These are phyloP conservation scores for Clarireedia sp. DNA, from an alignment of 2,329 filamentous ascomycete species.

Conservation along the genomic window DNA sequence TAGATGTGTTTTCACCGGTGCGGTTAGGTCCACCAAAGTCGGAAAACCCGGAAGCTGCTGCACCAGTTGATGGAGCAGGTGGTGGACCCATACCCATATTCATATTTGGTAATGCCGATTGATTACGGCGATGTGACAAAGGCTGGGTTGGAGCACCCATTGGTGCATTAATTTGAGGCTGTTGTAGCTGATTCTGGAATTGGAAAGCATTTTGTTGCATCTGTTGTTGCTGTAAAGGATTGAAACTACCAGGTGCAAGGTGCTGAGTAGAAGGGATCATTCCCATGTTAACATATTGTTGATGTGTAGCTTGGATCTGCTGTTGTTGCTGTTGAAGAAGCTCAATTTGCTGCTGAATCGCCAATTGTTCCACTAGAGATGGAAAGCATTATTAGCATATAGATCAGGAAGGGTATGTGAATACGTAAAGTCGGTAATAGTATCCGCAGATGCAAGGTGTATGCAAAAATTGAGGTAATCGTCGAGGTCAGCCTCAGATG, in stretches of 20 bases:
- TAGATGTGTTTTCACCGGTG: conserved; percentile 54
- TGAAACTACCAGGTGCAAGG: conserved; percentile 60
- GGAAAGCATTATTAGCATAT: not conserved
- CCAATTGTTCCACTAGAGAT: conserved; percentile 84
- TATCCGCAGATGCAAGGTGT: not conserved
- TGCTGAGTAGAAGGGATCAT: conserved; percentile 83
- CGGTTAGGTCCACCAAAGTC: conserved; percentile 60
- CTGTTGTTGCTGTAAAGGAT: conserved; percentile 63
- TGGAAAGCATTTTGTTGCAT: conserved; percentile 82
- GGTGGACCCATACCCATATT: conserved; percentile 61
- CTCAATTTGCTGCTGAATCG: conserved; percentile 97
- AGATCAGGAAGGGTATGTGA: not conserved
- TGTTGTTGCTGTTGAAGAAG: conserved; percentile 96
- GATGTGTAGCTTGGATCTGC: conserved; percentile 90
- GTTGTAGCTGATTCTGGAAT: conserved; percentile 72
- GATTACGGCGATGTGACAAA: conserved; percentile 89
- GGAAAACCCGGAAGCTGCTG: conserved; percentile 69
- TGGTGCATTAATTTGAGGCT: conserved; percentile 62
- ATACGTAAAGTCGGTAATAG: not conserved
- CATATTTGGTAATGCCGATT: conserved; percentile 91
- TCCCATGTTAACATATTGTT: conserved; percentile 97
- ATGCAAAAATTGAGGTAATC: not conserved
- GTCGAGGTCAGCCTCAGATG: conserved; percentile 11
- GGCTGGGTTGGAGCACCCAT: conserved; percentile 73
- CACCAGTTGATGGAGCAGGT: conserved; percentile 82